phyloP scores from a whole-genome alignment of 2,329 filamentous ascomycete genomes.

The Fusarium pininemorale region DNA sequence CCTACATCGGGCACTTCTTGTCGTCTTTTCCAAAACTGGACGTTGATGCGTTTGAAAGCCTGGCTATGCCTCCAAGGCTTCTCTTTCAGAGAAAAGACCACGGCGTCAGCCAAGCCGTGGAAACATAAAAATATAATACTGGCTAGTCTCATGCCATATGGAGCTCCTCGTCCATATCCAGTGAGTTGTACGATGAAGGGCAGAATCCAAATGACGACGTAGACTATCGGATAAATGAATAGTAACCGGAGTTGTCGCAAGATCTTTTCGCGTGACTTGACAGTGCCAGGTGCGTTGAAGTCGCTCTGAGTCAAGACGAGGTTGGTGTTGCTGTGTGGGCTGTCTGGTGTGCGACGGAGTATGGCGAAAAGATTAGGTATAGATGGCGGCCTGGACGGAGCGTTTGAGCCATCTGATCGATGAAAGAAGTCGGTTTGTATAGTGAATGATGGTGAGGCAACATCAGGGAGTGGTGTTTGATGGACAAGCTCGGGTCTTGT shows the following conservation, averaged over 20 bases:
- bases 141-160: slow-evolving; percentile 65
- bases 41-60: slow-evolving; percentile 11
- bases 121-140: slow-evolving; percentile 67
- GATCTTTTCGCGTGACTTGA: slow-evolving; percentile 62
- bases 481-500: slow-evolving; percentile 6
- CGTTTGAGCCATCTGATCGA: slow-evolving; percentile 2
- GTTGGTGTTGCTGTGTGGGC: slow-evolving; percentile 25
- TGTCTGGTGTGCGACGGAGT: slow-evolving; percentile 28
- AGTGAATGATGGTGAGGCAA: not conserved
- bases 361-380: slow-evolving; percentile 41
- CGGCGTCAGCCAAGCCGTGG: slow-evolving; percentile 74
- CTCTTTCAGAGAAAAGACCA: slow-evolving; percentile 75
- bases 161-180: slow-evolving; percentile 48
- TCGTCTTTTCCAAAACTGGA: slow-evolving; percentile 24
- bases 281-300: slow-evolving; percentile 43
- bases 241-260: slow-evolving; percentile 74
- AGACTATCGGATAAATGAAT: slow-evolving; percentile 80
- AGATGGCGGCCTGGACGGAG: slow-evolving; percentile 30
- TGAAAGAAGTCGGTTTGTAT: slow-evolving; percentile 3
- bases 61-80: slow-evolving; percentile 67
- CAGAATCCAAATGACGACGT: slow-evolving; percentile 76
- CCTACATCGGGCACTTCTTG: slow-evolving; percentile 10
- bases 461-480: not conserved
- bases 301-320: slow-evolving; percentile 16
- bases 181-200: slow-evolving; percentile 74